Percentiles rank a stretch among this genome's conserved stretches.
Conservation (phyloP, 305 asterid genomes). For the Fraxinus greggii region DNA sequence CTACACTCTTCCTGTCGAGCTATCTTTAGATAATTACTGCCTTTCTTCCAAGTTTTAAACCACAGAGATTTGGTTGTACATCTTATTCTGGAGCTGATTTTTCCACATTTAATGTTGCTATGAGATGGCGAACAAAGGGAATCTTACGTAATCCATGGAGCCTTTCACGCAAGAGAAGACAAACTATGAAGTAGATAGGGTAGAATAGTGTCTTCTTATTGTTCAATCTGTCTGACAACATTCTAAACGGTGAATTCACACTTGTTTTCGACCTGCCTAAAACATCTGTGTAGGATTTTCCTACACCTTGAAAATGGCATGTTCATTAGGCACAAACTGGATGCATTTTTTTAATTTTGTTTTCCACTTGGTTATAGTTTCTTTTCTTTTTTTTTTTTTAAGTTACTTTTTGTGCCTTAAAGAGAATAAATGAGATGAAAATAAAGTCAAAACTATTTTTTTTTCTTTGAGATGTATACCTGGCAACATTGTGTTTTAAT, state of each 20-base stretch:
- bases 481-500: conserved; percentile 1
- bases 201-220: neutral
- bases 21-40: neutral
- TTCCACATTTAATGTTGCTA: neutral
- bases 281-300: neutral
- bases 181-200: neutral
- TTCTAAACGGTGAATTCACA: neutral
- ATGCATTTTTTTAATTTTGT: neutral
- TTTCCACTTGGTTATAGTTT: neutral
- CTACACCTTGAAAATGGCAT: neutral
- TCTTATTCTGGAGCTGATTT: neutral
- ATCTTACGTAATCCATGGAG: neutral
- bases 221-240: neutral
- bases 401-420: neutral
- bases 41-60: neutral
- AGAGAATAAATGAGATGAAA: neutral
- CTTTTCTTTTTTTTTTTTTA: neutral
- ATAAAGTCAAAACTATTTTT: neutral
- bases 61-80: neutral
- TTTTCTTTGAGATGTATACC: conserved; percentile 14
- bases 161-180: neutral
- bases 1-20: neutral
- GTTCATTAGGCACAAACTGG: neutral
- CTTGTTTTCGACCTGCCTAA: neutral
- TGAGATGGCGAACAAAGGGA: neutral